Conservation (phyloP, 768 basidiomycete species). For the Lactarius psammicola region DNA sequence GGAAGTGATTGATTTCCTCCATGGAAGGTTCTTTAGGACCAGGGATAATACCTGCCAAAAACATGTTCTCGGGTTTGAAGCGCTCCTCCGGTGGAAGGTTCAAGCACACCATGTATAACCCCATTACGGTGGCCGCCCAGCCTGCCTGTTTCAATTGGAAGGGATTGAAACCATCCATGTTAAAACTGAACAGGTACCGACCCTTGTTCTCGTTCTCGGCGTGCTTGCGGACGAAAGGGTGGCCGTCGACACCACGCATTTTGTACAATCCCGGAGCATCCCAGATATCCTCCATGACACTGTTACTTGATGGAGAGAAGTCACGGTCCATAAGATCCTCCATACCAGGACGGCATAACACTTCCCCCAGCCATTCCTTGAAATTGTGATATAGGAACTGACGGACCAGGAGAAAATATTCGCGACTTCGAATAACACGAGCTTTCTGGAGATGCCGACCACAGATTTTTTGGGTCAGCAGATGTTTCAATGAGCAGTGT, state of each 20-base stretch:
- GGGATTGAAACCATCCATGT: slow-evolving; percentile 42
- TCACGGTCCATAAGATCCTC: slow-evolving; percentile 5
- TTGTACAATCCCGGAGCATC: slow-evolving; percentile 3
- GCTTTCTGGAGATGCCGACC: neutral
- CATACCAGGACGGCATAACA: slow-evolving; percentile 9
- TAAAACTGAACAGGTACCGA: slow-evolving; percentile 36
- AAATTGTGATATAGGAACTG: slow-evolving; percentile 14
- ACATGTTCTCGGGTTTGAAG: slow-evolving; percentile 43
- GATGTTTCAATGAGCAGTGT: neutral
- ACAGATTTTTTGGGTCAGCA: neutral
- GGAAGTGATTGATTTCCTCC: slow-evolving; percentile 39
- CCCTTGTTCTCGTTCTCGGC: slow-evolving; percentile 13
- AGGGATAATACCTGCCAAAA: slow-evolving; percentile 42
- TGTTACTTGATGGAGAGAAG: neutral
- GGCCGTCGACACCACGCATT: neutral
- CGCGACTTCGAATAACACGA: neutral
- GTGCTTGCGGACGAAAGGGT: slow-evolving; percentile 5
- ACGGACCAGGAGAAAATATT: neutral
- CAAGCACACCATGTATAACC: slow-evolving; percentile 37
- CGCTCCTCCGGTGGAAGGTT: slow-evolving; percentile 40
- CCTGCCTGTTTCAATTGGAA: slow-evolving; percentile 35
- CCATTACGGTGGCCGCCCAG: slow-evolving; percentile 31
- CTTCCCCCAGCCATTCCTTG: slow-evolving; percentile 13
- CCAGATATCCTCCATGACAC: slow-evolving; percentile 16
- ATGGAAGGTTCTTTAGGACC: slow-evolving; percentile 41